phyloP scores from a whole-genome alignment of 805 yeast genomes.

The Hanseniaspora taiwanica region DNA sequence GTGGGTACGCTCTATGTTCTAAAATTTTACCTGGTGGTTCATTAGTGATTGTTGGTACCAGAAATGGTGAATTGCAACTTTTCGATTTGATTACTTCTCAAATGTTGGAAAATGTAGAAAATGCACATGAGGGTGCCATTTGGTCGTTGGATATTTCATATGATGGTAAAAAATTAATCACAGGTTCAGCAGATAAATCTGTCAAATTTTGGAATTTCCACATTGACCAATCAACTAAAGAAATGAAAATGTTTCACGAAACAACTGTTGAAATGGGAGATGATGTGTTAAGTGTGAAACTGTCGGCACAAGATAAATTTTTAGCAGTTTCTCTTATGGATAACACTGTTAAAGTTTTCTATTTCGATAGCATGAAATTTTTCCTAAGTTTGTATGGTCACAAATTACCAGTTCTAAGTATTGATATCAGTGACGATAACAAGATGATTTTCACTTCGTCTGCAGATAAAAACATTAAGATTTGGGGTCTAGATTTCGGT shows the following conservation, averaged over 20 bases:
- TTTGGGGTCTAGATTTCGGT: slow-evolving; percentile 98
- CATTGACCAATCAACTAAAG: slow-evolving; percentile 42
- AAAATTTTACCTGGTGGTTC: slow-evolving; percentile 87
- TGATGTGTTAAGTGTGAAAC: slow-evolving; percentile 65
- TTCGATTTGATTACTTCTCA: slow-evolving; percentile 80
- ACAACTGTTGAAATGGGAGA: slow-evolving; percentile 79
- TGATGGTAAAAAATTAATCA: slow-evolving; percentile 73
- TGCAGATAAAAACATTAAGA: slow-evolving; percentile 93
- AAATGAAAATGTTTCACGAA: slow-evolving; percentile 52
- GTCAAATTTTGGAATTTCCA: slow-evolving; percentile 83
- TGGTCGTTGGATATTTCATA: slow-evolving; percentile 84
- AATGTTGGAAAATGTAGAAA: slow-evolving; percentile 51
- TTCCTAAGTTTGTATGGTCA: slow-evolving; percentile 89
- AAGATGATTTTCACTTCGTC: slow-evolving; percentile 84
- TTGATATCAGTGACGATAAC: slow-evolving; percentile 83
- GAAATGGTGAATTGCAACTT: slow-evolving; percentile 70
- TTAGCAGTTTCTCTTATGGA: slow-evolving; percentile 80
- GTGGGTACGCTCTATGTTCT: slow-evolving; percentile 75
- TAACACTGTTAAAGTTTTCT: slow-evolving; percentile 91
- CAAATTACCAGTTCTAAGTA: slow-evolving; percentile 83
- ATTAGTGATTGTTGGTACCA: slow-evolving; percentile 75
- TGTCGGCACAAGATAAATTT: slow-evolving; percentile 67
- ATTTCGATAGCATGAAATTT: slow-evolving; percentile 74
- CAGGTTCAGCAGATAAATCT: slow-evolving; percentile 89
- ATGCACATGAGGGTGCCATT: slow-evolving; percentile 70